These are phyloP conservation scores for Salix purpurea DNA, from an alignment of 345 rosid genomes.

Conservation along the genomic window DNA sequence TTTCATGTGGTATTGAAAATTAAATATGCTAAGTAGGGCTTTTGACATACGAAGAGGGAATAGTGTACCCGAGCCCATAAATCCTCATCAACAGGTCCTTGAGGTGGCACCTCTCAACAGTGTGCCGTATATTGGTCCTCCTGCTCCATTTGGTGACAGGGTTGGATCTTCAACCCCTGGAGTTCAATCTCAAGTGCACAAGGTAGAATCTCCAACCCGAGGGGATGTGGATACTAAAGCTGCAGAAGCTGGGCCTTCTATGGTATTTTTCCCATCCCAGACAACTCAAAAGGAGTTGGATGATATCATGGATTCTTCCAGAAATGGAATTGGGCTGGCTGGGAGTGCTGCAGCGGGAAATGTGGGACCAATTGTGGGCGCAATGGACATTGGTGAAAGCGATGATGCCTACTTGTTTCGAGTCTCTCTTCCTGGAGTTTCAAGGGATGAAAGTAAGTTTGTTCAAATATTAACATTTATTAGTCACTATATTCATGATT, in stretches of 20 bases:
- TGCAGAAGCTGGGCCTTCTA: slow-evolving; percentile 37
- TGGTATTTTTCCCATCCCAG: slow-evolving; percentile 48
- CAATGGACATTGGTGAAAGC: slow-evolving; percentile 54
- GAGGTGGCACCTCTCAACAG: slow-evolving; percentile 62
- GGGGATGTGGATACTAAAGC: slow-evolving; percentile 20
- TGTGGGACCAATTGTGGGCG: slow-evolving; percentile 57
- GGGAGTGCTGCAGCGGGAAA: slow-evolving; percentile 65
- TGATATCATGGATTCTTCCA: slow-evolving; percentile 29
- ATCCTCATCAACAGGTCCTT: slow-evolving; percentile 22
- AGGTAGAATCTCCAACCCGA: slow-evolving; percentile 13
- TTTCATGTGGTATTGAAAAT: slow-evolving; percentile 1
- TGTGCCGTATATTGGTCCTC: slow-evolving; percentile 56
- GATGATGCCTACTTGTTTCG: slow-evolving; percentile 60
- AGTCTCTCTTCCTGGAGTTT: slow-evolving; percentile 66
- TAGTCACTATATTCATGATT: neutral
- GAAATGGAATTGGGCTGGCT: slow-evolving; percentile 52
- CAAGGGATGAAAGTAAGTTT: slow-evolving; percentile 60
- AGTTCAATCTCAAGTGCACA: no score
- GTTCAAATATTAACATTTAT: neutral
- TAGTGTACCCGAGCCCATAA: slow-evolving; percentile 8
- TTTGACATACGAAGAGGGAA: slow-evolving; percentile 22
- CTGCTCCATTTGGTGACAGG: slow-evolving; percentile 18
- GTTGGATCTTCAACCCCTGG: no score
- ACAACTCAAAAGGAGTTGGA: slow-evolving; percentile 40
- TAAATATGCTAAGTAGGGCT: slow-evolving; percentile 21